A percentile compares a stretch with the other conserved stretches of the same genome.
Conservation (phyloP, 2,329 filamentous ascomycete species). For the Neurospora sp. region DNA sequence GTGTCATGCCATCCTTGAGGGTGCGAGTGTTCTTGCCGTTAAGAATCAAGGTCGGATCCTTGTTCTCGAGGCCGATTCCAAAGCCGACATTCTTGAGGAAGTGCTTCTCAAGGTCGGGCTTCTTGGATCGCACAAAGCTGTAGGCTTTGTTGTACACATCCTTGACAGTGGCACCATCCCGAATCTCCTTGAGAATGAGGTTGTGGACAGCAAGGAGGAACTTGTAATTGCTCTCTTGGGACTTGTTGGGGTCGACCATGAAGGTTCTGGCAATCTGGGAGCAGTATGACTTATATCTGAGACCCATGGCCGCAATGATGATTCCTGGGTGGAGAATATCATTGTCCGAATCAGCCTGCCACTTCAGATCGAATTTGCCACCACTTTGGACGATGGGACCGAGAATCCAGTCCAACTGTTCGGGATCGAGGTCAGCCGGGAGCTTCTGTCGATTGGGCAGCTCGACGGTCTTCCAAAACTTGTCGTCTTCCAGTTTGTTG, state of each 20-base stretch:
- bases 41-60: constrained; percentile 71
- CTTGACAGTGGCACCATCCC: constrained; percentile 76
- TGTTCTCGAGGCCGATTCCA: constrained; percentile 85
- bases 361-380: constrained; percentile 84
- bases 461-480: constrained; percentile 79
- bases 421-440: constrained; percentile 74
- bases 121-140: constrained; percentile 72
- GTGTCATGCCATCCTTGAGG: constrained; percentile 94
- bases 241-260: constrained; percentile 92
- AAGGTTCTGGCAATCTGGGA: constrained; percentile 90
- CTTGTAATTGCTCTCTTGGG: constrained; percentile 90
- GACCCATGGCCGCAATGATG: constrained; percentile 83
- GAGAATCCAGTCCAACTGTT: constrained; percentile 89
- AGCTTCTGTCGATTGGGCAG: constrained; percentile 64
- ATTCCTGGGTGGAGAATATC: constrained; percentile 81
- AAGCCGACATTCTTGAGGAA: constrained; percentile 88
- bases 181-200: constrained; percentile 79
- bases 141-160: constrained; percentile 89
- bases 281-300: constrained; percentile 93
- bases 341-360: constrained; percentile 68
- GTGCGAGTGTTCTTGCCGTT: constrained; percentile 77
- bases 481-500: constrained; percentile 82
- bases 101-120: constrained; percentile 89
- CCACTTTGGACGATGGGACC: constrained; percentile 89
- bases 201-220: constrained; percentile 77